Evolutionary conservation across 805 yeast species (phyloP).

Genomic region (Spathaspora hagerdaliae): DNA sequence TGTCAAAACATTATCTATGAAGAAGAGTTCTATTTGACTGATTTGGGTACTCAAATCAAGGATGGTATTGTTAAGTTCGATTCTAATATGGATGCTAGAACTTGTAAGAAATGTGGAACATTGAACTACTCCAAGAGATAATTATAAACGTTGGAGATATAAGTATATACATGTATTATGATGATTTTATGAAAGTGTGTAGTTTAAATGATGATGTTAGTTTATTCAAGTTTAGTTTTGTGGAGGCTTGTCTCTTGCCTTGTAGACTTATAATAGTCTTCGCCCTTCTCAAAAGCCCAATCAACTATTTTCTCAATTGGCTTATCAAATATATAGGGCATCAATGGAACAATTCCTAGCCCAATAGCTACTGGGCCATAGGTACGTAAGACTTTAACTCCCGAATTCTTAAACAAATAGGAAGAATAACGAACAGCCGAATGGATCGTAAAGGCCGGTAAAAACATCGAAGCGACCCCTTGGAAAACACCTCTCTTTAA

Average conservation of each 20-base stretch:
- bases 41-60: constrained; percentile 88
- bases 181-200: background rate
- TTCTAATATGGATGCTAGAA: constrained; percentile 55
- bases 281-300: constrained; percentile 52
- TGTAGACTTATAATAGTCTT: constrained; percentile 18
- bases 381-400: constrained; percentile 44
- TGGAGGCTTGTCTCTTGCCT: background rate
- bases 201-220: background rate
- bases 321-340: constrained; percentile 78
- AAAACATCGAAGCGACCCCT: constrained; percentile 78
- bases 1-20: constrained; percentile 69
- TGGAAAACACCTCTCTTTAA: constrained; percentile 77
- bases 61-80: constrained; percentile 74
- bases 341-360: constrained; percentile 67
- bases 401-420: constrained; percentile 51
- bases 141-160: background rate
- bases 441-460: constrained; percentile 85
- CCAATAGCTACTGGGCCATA: constrained; percentile 83
- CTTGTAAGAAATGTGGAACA: constrained; percentile 73
- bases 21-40: constrained; percentile 66
- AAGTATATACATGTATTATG: background rate
- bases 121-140: constrained; percentile 57
- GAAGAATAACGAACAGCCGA: constrained; percentile 70
- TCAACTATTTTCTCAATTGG: constrained; percentile 75
- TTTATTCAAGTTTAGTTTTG: background rate